These are phyloP conservation scores for Eucalyptus dawsonii DNA, from an alignment of 345 rosid genomes.

Conservation along the genomic window DNA sequence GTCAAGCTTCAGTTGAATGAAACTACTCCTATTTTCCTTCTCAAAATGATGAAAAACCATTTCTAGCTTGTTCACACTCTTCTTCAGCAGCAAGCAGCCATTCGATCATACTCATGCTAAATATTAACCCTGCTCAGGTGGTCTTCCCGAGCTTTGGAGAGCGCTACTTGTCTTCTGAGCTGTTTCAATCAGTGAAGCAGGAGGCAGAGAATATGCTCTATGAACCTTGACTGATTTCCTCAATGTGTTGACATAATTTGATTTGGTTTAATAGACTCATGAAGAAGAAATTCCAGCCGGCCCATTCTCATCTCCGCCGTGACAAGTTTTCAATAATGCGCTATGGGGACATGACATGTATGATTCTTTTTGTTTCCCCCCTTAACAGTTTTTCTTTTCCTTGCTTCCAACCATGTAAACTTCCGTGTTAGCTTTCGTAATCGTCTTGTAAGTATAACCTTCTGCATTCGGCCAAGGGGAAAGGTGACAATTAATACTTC, in stretches of 20 bases:
- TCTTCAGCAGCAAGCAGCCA: neutral
- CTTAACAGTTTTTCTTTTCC: neutral
- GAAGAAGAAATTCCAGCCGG: neutral
- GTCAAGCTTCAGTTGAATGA: neutral
- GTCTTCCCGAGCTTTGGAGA: slow-evolving; percentile 57
- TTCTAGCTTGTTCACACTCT: neutral
- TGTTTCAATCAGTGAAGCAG: slow-evolving; percentile 49
- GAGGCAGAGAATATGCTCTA: slow-evolving; percentile 58
- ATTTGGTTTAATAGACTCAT: neutral
- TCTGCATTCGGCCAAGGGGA: neutral
- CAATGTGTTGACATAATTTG: neutral
- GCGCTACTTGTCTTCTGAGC: slow-evolving; percentile 18
- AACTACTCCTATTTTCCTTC: neutral
- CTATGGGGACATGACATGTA: neutral
- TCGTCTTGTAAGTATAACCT: slow-evolving; percentile 7
- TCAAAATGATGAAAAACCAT: neutral
- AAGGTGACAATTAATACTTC: neutral
- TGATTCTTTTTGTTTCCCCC: neutral
- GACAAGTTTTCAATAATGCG: neutral
- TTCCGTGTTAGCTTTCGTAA: neutral
- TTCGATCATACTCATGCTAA: neutral
- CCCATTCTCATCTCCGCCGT: neutral
- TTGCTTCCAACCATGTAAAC: neutral
- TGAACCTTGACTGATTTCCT: slow-evolving; percentile 16
- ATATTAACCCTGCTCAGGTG: slow-evolving; percentile 15